Base-by-base conservation (phyloP, 805 yeast genomes). In the Yarrowia sp. region DNA sequence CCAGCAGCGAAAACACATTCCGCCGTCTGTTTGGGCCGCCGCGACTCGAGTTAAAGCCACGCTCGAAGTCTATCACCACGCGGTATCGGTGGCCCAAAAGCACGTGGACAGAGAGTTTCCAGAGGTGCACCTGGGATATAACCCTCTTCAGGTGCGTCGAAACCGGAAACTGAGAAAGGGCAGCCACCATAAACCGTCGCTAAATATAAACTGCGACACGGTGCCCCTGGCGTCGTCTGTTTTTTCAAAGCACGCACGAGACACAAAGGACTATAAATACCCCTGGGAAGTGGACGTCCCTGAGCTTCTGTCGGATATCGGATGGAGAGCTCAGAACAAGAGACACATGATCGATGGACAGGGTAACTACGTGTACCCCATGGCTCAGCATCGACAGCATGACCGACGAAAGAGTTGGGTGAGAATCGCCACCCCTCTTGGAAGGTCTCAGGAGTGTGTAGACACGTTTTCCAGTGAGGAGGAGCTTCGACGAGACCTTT, bases 111-210 rank as follows among this genome's bases (percentile, higher is more conserved):
- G 69, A 49, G 50, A 56, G 40, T 38, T 52, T 53, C 49, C 56
- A 1, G 52, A 60, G 17, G 39, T 65, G 10, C 63, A 43, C 68
- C 90, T 88, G 2, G 83, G 85, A 3, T 92, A 87, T 79, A 92
- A 92, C 74, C 97, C 97, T 3, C 78, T 92, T 52, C 97, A 91
- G 76, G 83, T 87, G n/a, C 85, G 92, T 34, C 79, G 97, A 68
- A 89, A 91, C 76, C 81, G 97, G 68, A 81, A 81, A 71, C 40
- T 55, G 63, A 53, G 67, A 61, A 68, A 64, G 49, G 52, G 68
- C 12, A 33, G 53, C 24, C 60, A 47, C 42, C 42, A 43, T 24
- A 50, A 61, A 39, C 50, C 64, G n/a, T 58, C 64, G 49, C 40
- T 58, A 2, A 58, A 55, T 10, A 44, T 58, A 9, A 58, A 12